These are phyloP conservation scores for Cryptococcus floricola DNA, from an alignment of 1,284 basidiomycete species.

Conservation along the genomic window DNA sequence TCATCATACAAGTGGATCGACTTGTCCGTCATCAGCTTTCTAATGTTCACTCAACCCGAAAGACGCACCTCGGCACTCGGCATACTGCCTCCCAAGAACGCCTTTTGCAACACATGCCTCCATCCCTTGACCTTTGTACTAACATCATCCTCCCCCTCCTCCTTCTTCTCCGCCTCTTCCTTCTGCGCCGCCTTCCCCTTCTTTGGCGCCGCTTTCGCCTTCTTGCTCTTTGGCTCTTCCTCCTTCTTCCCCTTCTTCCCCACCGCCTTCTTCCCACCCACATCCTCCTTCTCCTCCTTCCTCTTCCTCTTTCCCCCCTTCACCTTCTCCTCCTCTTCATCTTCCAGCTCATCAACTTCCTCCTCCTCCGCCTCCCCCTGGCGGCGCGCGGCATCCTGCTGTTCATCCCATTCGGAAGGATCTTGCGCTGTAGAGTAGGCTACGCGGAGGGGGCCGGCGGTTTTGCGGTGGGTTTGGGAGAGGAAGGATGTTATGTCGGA, in stretches of 20 bases:
- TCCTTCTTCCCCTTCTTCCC: slow-evolving; percentile 55
- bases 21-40: slow-evolving; percentile 46
- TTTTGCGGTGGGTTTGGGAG: slow-evolving; percentile 64
- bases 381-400: slow-evolving; percentile 55
- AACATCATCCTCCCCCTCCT: slow-evolving; percentile 13
- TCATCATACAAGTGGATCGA: slow-evolving; percentile 74
- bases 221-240: slow-evolving; percentile 33
- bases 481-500: slow-evolving; percentile 84
- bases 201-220: slow-evolving; percentile 25
- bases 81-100: slow-evolving; percentile 65
- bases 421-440: slow-evolving; percentile 82
- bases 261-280: slow-evolving; percentile 51
- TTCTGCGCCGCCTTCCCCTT: slow-evolving; percentile 26
- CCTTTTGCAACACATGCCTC: slow-evolving; percentile 86
- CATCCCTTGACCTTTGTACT: slow-evolving; percentile 68
- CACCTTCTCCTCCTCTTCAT: slow-evolving; percentile 55
- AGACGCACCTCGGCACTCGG: slow-evolving; percentile 38
- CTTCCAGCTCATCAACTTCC: slow-evolving; percentile 58
- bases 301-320: slow-evolving; percentile 55
- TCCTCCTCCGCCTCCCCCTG: slow-evolving; percentile 59
- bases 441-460: slow-evolving; percentile 66
- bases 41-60: not conserved
- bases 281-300: slow-evolving; percentile 50
- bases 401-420: slow-evolving; percentile 63
- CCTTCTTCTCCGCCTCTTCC: slow-evolving; percentile 23